These are phyloP conservation scores for Picea glauca DNA, from an alignment of 75 land plant species.

Conservation along the genomic window DNA sequence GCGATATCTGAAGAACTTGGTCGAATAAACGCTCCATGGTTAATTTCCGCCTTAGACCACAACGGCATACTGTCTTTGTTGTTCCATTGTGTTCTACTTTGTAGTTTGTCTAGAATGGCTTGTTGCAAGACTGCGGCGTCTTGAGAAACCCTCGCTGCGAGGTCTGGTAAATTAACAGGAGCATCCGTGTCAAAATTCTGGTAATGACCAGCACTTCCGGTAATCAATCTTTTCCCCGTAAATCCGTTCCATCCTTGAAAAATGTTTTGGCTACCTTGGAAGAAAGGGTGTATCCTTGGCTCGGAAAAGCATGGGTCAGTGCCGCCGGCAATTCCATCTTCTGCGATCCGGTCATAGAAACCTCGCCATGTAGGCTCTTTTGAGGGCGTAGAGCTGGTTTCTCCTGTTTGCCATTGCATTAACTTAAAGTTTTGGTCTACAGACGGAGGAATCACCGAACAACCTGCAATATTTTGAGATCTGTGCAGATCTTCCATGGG, in stretches of 20 bases:
- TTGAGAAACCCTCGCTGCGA: no score
- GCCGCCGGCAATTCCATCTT: not conserved
- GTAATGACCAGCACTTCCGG: not conserved
- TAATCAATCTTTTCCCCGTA: not conserved
- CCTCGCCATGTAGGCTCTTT: not conserved
- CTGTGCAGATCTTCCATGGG: not conserved
- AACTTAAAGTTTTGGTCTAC: not conserved
- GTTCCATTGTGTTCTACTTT: conserved; percentile 1
- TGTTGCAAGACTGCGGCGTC: not conserved
- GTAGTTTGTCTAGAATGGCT: not conserved
- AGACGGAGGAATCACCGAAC: not conserved
- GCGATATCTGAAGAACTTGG: not conserved
- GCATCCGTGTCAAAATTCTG: not conserved
- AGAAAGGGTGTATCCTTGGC: not conserved
- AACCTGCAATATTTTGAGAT: not conserved
- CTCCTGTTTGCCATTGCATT: not conserved
- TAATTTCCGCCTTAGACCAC: not conserved
- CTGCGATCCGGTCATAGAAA: not conserved
- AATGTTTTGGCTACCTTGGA: not conserved
- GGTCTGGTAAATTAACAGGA: no score
- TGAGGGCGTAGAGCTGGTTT: not conserved
- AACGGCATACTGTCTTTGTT: not conserved
- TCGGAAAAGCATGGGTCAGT: not conserved
- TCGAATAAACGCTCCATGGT: not conserved
- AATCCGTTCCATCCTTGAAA: conserved; percentile 3